phyloP scores from a whole-genome alignment of 768 basidiomycete species.

The Gymnopilus junonius region DNA sequence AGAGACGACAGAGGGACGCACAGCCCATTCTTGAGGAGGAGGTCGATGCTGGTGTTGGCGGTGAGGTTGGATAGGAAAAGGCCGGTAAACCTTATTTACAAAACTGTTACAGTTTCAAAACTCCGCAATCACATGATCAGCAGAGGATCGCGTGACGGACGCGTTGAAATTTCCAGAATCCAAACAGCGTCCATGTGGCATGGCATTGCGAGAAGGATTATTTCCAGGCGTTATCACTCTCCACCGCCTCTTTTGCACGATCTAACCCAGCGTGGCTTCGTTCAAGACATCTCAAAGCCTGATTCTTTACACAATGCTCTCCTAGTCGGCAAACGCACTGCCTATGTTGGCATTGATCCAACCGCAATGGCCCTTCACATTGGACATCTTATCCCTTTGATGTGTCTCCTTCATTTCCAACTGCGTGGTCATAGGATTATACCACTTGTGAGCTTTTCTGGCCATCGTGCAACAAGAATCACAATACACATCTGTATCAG shows the following conservation, averaged over 20 bases:
- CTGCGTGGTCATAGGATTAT: slow-evolving; percentile 82
- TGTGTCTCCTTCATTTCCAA: slow-evolving; percentile 88
- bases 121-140: slow-evolving; percentile 27
- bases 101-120: slow-evolving; percentile 43
- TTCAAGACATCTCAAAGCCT: slow-evolving; percentile 53
- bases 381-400: slow-evolving; percentile 89
- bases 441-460: slow-evolving; percentile 67
- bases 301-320: slow-evolving; percentile 44
- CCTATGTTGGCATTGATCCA: slow-evolving; percentile 93
- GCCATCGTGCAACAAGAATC: neutral
- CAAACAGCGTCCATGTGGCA: slow-evolving; percentile 22
- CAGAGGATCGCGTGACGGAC: neutral
- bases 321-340: slow-evolving; percentile 45
- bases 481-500: slow-evolving; percentile 43
- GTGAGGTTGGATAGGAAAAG: slow-evolving; percentile 33
- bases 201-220: slow-evolving; percentile 5
- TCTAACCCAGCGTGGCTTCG: slow-evolving; percentile 48
- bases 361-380: slow-evolving; percentile 90
- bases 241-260: slow-evolving; percentile 42
- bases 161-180: slow-evolving; percentile 9
- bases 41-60: slow-evolving; percentile 45
- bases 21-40: slow-evolving; percentile 83
- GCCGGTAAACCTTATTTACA: slow-evolving; percentile 49
- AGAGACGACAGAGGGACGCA: slow-evolving; percentile 48
- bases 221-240: slow-evolving; percentile 16